These are phyloP conservation scores for Lipomyces lipofer DNA, from an alignment of 805 yeast species.

Conservation along the genomic window DNA sequence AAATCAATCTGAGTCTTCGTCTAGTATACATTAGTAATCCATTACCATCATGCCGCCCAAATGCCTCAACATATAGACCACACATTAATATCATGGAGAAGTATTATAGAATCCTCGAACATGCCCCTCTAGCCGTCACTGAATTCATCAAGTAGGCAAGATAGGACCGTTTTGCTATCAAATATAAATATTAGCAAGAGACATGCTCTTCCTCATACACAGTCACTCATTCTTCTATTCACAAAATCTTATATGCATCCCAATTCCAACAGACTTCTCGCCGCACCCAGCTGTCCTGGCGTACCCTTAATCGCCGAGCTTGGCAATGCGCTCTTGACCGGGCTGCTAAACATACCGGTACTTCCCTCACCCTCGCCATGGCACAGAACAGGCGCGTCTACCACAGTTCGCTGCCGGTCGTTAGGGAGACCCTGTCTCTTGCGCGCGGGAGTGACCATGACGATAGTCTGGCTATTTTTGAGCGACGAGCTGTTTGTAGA, in stretches of 20 bases:
- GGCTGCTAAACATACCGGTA: conserved; percentile 22
- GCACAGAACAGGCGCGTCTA: not conserved
- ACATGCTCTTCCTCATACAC: no score
- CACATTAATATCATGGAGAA: no score
- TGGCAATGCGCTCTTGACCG: conserved; percentile 27
- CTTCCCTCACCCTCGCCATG: conserved; percentile 1
- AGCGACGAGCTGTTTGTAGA: not conserved
- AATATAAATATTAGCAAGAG: not conserved
- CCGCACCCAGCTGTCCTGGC: conserved; percentile 34
- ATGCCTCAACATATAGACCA: no score
- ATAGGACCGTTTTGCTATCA: not conserved
- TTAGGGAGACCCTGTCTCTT: not conserved
- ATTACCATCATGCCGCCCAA: no score
- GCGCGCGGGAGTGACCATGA: conserved; percentile 5
- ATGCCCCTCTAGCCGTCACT: no score
- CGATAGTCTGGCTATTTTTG: not conserved
- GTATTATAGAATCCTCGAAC: no score
- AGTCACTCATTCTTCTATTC: no score
- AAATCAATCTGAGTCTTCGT: no score
- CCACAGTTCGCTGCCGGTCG: not conserved
- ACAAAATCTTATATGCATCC: conserved; percentile 22
- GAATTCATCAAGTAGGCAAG: no score
- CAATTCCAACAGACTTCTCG: conserved; percentile 31
- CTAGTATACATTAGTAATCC: no score
- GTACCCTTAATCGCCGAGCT: conserved; percentile 34